phyloP scores from a whole-genome alignment of 2,329 filamentous ascomycete species.

The Apiospora pterosperma region DNA sequence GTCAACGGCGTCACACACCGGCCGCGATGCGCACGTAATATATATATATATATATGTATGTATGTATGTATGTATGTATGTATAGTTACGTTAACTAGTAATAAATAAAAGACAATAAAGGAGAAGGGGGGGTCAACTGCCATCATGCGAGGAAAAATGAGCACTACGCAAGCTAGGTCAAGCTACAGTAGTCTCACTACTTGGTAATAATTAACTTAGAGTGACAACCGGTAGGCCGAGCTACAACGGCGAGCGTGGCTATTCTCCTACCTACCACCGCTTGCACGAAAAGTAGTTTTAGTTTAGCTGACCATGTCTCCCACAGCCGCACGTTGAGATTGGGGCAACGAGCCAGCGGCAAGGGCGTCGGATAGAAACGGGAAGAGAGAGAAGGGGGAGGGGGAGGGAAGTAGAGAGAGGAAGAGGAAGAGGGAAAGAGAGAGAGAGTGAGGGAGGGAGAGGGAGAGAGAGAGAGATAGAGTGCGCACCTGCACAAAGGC shows the following conservation, averaged over 20 bases:
- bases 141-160: background rate
- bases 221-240: background rate
- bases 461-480: background rate
- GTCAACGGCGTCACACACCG: conserved; percentile 8
- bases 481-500: background rate
- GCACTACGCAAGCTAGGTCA: background rate
- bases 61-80: too few species aligned
- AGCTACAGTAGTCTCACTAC: background rate
- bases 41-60: too few species aligned
- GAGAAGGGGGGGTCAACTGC: background rate
- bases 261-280: background rate
- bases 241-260: background rate
- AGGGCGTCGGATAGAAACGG: background rate
- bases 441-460: background rate
- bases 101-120: background rate
- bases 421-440: background rate
- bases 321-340: background rate
- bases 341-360: background rate
- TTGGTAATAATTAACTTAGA: background rate
- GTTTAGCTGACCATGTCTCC: too few species aligned
- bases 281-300: background rate
- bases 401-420: background rate
- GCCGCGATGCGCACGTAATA: conserved; percentile 1
- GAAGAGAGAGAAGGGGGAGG: background rate
- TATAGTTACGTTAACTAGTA: too few species aligned